A percentile compares a stretch with the other conserved stretches of the same genome.
These are phyloP conservation scores for Chamaecyparis obtusa DNA, from an alignment of 75 land plant genomes.

Conservation along the genomic window DNA sequence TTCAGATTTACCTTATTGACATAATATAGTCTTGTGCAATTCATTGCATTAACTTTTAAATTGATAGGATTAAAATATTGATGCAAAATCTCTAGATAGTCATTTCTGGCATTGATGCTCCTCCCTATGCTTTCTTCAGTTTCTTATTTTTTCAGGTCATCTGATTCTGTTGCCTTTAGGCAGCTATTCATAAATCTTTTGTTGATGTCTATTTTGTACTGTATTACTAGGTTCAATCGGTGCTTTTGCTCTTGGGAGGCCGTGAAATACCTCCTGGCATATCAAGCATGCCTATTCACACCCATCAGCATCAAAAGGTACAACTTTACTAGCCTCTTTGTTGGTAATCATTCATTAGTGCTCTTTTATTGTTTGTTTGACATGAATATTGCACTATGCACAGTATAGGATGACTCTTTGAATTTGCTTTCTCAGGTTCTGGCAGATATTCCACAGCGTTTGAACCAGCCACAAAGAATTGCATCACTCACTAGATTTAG, in stretches of 20 bases:
- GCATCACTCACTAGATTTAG: conserved; percentile 86
- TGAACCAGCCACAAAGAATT: conserved; percentile 69
- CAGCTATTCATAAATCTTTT: neutral
- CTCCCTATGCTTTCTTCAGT: neutral
- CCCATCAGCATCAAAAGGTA: conserved; percentile 59
- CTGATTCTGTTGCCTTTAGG: neutral
- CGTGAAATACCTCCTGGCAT: conserved; percentile 71
- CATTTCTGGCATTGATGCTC: neutral
- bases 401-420: neutral
- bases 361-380: neutral
- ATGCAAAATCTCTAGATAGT: neutral
- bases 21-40: neutral
- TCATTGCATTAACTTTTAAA: neutral
- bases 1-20: too few species aligned
- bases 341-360: neutral
- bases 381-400: neutral
- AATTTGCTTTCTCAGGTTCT: conserved; percentile 28
- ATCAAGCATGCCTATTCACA: conserved; percentile 36
- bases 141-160: neutral
- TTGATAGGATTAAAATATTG: neutral
- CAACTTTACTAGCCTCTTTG: neutral
- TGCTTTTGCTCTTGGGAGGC: conserved; percentile 78
- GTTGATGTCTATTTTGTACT: neutral
- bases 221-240: conserved; percentile 77
- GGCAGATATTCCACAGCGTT: conserved; percentile 47